Evolutionary conservation across 75 land plant species (phyloP).

Genomic region (Pinus tabuliformis): DNA sequence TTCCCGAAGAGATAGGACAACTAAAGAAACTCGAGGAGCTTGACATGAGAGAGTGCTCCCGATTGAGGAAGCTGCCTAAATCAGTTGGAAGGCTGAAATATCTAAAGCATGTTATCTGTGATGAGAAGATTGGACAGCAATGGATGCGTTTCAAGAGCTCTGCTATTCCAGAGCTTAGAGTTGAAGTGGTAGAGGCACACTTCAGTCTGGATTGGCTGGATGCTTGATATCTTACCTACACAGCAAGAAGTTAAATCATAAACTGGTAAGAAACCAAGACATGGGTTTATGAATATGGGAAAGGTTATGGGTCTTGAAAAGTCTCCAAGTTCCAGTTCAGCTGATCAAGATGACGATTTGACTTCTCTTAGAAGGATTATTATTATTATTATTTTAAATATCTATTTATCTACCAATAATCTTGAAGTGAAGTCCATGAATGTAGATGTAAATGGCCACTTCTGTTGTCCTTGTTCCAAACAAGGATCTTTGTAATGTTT

Average conservation of each 20-base stretch:
- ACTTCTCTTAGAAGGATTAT: too few relatives aligned
- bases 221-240: conserved; percentile 12
- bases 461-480: too few relatives aligned
- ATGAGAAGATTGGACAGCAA: conserved; percentile 4
- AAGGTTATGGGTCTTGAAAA: too few relatives aligned
- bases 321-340: too few relatives aligned
- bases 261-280: too few relatives aligned
- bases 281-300: too few relatives aligned
- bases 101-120: conserved; percentile 3
- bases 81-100: conserved; percentile 1
- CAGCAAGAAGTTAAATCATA: neutral
- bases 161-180: conserved; percentile 27
- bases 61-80: conserved; percentile 29
- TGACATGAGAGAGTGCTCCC: conserved; percentile 62
- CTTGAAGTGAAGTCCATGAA: too few relatives aligned
- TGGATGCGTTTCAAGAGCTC: conserved; percentile 4
- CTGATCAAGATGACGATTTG: too few relatives aligned
- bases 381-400: too few relatives aligned
- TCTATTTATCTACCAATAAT: too few relatives aligned
- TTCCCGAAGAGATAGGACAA: conserved; percentile 46
- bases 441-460: too few relatives aligned
- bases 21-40: conserved; percentile 43
- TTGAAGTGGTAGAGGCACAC: conserved; percentile 41
- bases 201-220: conserved; percentile 56
- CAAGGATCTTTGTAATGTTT: too few relatives aligned